phyloP scores from a whole-genome alignment of 2,329 filamentous ascomycete genomes.

The Colletotrichum ledebouriae region DNA sequence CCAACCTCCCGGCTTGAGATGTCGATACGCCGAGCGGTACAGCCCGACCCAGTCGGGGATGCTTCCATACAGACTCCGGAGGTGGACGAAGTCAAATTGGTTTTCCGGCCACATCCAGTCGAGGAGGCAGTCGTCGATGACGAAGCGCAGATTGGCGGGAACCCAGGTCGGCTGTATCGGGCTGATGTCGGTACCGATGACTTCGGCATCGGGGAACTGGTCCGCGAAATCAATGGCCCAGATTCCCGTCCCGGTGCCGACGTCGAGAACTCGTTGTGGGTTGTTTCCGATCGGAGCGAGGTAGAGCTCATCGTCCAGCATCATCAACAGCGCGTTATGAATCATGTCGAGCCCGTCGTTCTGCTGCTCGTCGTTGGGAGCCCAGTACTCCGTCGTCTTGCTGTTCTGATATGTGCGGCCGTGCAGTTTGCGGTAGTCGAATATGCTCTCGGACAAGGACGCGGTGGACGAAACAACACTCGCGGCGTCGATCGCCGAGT shows the following conservation, averaged over 20 bases:
- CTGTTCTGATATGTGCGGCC: constrained; percentile 50
- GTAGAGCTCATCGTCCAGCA: constrained; percentile 53
- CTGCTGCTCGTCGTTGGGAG: constrained; percentile 45
- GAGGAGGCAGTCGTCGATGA: constrained; percentile 69
- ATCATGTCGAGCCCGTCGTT: constrained; percentile 42
- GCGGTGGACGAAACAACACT: constrained; percentile 46
- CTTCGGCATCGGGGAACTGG: constrained; percentile 58
- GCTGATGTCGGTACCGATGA: constrained; percentile 67
- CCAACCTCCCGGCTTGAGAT: constrained; percentile 66
- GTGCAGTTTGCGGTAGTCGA: constrained; percentile 51
- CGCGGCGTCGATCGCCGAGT: constrained; percentile 46
- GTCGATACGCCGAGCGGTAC: constrained; percentile 59
- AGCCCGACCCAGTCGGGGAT: constrained; percentile 67
- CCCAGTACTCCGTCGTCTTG: constrained; percentile 48
- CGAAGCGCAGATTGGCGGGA: constrained; percentile 69
- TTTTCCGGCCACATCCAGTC: constrained; percentile 60
- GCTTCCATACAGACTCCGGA: constrained; percentile 66
- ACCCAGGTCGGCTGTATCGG: constrained; percentile 69
- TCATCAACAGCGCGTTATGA: constrained; percentile 43
- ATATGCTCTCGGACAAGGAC: constrained; percentile 51
- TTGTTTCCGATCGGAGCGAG: constrained; percentile 53
- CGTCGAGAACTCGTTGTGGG: constrained; percentile 44
- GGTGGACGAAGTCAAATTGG: constrained; percentile 71
- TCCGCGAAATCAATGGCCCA: constrained; percentile 66
- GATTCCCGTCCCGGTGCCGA: constrained; percentile 68